A percentile compares a stretch with the other conserved stretches of the same genome.
Conservation (phyloP, 306 rosid species). For the Abrus precatorius region DNA sequence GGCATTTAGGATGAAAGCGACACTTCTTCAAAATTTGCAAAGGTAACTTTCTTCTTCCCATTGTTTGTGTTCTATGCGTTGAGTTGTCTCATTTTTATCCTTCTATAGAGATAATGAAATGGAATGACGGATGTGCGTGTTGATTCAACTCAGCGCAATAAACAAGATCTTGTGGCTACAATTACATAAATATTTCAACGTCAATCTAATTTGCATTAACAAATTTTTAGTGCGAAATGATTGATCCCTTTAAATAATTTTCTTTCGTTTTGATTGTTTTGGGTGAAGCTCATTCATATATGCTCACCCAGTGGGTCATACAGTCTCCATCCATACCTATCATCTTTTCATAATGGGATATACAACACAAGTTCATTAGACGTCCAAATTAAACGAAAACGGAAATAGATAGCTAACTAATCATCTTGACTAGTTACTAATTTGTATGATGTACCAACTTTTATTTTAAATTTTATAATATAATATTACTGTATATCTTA, state of each 20-base stretch:
- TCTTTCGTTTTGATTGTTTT: not conserved
- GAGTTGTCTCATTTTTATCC: not conserved
- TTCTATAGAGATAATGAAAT: not conserved
- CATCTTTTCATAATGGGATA: conserved; percentile 16
- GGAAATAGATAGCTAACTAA: not conserved
- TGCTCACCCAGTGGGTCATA: conserved; percentile 18
- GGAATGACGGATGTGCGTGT: not conserved
- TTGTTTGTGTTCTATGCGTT: not conserved
- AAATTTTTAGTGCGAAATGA: conserved; percentile 9
- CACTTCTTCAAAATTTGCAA: not conserved
- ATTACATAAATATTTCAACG: not conserved
- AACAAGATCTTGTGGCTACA: not conserved
- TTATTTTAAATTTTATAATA: too few relatives aligned
- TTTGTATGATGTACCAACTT: too few relatives aligned
- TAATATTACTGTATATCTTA: too few relatives aligned
- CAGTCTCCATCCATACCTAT: not conserved
- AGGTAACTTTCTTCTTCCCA: not conserved
- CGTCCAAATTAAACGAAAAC: not conserved
- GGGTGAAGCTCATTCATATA: not conserved
- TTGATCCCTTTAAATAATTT: not conserved
- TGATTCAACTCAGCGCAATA: not conserved
- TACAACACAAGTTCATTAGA: not conserved
- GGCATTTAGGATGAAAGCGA: conserved; percentile 7
- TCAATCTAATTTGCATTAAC: conserved; percentile 3
- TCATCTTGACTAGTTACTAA: not conserved